These are phyloP conservation scores for Trichophaea hybrida DNA, from an alignment of 2,329 filamentous ascomycete species.

Conservation along the genomic window DNA sequence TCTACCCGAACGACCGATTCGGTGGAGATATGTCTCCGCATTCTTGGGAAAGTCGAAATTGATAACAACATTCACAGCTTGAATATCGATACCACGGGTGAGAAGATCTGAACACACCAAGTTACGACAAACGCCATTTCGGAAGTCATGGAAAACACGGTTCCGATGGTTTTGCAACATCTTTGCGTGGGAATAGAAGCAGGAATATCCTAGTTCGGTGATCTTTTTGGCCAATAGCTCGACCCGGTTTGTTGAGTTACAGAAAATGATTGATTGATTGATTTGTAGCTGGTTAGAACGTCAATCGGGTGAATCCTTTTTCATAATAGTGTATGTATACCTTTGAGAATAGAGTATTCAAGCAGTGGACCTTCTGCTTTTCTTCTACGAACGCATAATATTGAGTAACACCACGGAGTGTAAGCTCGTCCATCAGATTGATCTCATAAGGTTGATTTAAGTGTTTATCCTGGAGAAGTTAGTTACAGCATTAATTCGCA, in stretches of 20 bases:
- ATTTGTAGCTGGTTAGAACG: slow-evolving; percentile 55
- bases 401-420: slow-evolving; percentile 91
- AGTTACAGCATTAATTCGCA: slow-evolving; percentile 31
- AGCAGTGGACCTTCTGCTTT: slow-evolving; percentile 96
- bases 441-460: slow-evolving; percentile 96
- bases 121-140: slow-evolving; percentile 94
- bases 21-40: slow-evolving; percentile 94
- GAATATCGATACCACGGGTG: slow-evolving; percentile 97
- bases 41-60: slow-evolving; percentile 99
- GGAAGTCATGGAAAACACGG: slow-evolving; percentile 97
- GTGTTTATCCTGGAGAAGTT: slow-evolving; percentile 61
- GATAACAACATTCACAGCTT: slow-evolving; percentile 98
- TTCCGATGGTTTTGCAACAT: slow-evolving; percentile 97
- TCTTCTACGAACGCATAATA: slow-evolving; percentile 99
- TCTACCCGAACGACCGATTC: slow-evolving; percentile 91
- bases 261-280: slow-evolving; percentile 99
- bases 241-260: slow-evolving; percentile 96
- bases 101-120: slow-evolving; percentile 94
- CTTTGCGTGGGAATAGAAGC: slow-evolving; percentile 96
- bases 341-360: slow-evolving; percentile 97
- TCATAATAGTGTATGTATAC: slow-evolving; percentile 6
- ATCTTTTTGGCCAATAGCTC: slow-evolving; percentile 98
- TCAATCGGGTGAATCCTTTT: background rate
- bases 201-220: slow-evolving; percentile 95
- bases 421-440: slow-evolving; percentile 98